Conservation (phyloP, 2,329 filamentous ascomycete genomes). For the Neocucurbitaria cava region DNA sequence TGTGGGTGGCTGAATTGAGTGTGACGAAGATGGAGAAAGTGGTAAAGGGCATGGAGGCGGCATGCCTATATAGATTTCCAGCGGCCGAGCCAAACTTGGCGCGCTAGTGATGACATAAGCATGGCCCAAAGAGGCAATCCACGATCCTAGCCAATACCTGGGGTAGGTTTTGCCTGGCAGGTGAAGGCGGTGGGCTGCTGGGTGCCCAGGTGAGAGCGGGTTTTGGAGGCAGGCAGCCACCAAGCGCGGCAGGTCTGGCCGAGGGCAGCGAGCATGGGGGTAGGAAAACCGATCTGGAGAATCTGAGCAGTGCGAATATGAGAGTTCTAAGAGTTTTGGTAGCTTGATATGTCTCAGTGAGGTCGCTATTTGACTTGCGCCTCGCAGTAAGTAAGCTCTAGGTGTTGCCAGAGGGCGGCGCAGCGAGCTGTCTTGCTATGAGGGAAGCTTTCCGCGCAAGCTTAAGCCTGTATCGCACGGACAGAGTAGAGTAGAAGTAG, state of each 20-base stretch:
- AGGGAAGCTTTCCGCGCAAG: not conserved
- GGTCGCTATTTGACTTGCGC: not conserved
- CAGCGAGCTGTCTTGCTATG: not conserved
- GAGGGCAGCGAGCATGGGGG: slow-evolving; percentile 4
- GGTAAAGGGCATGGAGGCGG: slow-evolving; percentile 1
- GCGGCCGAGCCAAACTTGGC: not conserved
- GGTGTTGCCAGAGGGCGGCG: not conserved
- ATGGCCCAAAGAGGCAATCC: not conserved
- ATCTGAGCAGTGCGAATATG: not conserved
- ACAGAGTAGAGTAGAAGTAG: not conserved
- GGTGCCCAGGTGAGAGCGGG: no score
- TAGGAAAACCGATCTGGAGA: not conserved
- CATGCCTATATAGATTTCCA: not conserved
- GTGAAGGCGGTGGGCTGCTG: slow-evolving; percentile 4
- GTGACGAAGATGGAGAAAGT: not conserved
- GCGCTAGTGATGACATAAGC: not conserved
- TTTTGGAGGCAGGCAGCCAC: not conserved
- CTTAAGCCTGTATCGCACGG: not conserved
- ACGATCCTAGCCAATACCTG: not conserved
- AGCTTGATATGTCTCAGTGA: not conserved
- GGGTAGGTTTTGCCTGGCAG: not conserved
- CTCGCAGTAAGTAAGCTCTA: not conserved
- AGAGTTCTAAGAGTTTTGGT: not conserved
- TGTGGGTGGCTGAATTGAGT: not conserved
- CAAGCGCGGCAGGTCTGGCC: slow-evolving; percentile 8